Percentiles rank a stretch among this genome's conserved stretches.
phyloP scores from a whole-genome alignment of 345 rosid genomes.

The Euclidium syriacum region DNA sequence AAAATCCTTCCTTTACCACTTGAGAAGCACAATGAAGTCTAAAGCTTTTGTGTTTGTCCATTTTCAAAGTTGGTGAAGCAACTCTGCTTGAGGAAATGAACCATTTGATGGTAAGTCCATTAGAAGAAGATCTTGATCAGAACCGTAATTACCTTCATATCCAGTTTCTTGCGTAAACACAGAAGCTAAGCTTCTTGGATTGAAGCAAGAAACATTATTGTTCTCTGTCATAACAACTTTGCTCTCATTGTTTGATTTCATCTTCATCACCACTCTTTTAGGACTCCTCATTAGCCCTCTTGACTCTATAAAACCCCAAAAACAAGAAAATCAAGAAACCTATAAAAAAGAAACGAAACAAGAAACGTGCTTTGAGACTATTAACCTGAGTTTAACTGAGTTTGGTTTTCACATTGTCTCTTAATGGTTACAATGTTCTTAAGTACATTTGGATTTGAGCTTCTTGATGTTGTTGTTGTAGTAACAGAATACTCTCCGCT shows the following conservation, averaged over 20 bases:
- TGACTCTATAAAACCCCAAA: constrained; percentile 48
- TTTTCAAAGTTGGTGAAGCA: constrained; percentile 43
- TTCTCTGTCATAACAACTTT: constrained; percentile 59
- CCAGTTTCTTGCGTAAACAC: constrained; percentile 56
- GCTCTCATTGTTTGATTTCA: constrained; percentile 50
- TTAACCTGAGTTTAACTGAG: constrained; percentile 59
- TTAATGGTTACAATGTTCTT: constrained; percentile 36
- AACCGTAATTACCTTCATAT: constrained; percentile 51
- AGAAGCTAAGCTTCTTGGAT: constrained; percentile 66
- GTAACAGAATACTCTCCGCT: constrained; percentile 34
- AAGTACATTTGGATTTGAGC: constrained; percentile 35
- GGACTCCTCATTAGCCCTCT: constrained; percentile 60
- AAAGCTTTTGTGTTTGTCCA: constrained; percentile 13
- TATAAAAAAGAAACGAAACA: constrained; percentile 4
- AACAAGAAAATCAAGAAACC: constrained; percentile 12
- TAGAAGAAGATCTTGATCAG: constrained; percentile 72
- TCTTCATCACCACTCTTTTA: constrained; percentile 42
- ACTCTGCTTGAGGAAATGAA: constrained; percentile 91
- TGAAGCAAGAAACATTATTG: constrained; percentile 67
- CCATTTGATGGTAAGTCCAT: constrained; percentile 75
- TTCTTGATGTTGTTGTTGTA: constrained; percentile 33
- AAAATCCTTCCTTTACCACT: not conserved
- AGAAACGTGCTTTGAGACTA: constrained; percentile 8
- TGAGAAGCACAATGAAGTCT: constrained; percentile 9
- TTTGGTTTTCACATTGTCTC: constrained; percentile 46